Percentiles rank a stretch among this genome's conserved stretches.
Evolutionary conservation across 2,329 filamentous ascomycete genomes (phyloP).

Genomic region (Coniochaeta sp.): DNA sequence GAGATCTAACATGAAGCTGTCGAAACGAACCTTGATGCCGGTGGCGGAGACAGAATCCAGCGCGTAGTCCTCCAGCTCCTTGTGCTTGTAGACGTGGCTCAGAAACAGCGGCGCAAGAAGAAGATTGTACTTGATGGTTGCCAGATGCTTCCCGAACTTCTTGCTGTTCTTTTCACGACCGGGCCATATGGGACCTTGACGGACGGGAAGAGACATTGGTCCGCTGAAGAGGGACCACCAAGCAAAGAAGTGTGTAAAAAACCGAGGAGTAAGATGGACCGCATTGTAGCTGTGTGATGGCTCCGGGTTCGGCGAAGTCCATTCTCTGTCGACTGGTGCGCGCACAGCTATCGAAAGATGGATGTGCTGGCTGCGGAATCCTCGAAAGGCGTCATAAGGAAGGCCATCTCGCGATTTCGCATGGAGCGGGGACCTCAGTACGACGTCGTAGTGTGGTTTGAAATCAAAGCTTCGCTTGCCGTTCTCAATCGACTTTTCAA

Average conservation of each 20-base stretch:
- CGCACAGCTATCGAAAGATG: slow-evolving; percentile 89
- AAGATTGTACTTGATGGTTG: slow-evolving; percentile 97
- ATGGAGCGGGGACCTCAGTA: slow-evolving; percentile 73
- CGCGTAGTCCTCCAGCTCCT: slow-evolving; percentile 80
- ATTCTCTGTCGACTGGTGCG: slow-evolving; percentile 80
- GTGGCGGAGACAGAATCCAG: slow-evolving; percentile 78
- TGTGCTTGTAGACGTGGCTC: slow-evolving; percentile 97
- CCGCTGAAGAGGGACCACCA: slow-evolving; percentile 98
- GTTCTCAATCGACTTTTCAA: slow-evolving; percentile 72
- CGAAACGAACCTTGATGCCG: slow-evolving; percentile 90
- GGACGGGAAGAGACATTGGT: slow-evolving; percentile 87
- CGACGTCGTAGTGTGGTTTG: slow-evolving; percentile 84
- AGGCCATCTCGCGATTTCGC: slow-evolving; percentile 49
- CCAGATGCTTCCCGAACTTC: slow-evolving; percentile 93
- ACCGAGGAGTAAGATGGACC: slow-evolving; percentile 86
- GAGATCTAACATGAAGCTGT: slow-evolving; percentile 95
- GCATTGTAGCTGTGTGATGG: slow-evolving; percentile 91
- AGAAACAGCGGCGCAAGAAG: slow-evolving; percentile 88
- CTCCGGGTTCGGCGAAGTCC: slow-evolving; percentile 67
- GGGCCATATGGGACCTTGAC: slow-evolving; percentile 86
- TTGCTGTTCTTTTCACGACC: slow-evolving; percentile 94
- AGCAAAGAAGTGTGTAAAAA: slow-evolving; percentile 96
- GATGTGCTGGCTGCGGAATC: slow-evolving; percentile 95
- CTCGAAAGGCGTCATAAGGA: slow-evolving; percentile 85
- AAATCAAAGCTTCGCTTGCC: slow-evolving; percentile 79